Conservation (phyloP, 2,329 filamentous ascomycete species). For the Monosporascus sp. region DNA sequence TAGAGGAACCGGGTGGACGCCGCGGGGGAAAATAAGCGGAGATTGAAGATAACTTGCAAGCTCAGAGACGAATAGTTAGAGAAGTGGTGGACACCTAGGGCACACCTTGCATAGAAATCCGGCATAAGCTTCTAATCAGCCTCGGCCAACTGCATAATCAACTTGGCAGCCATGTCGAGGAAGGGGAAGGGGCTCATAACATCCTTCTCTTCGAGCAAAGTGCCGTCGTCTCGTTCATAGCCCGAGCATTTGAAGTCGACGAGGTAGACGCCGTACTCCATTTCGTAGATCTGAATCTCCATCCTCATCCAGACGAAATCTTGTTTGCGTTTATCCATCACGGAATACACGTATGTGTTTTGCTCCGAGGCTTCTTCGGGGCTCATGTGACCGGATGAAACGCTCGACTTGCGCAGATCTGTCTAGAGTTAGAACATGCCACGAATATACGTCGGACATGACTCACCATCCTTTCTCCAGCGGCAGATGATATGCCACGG, state of each 20-base stretch:
- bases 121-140: constrained; percentile 47
- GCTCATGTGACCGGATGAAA: constrained; percentile 21
- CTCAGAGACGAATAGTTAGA: background rate
- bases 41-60: background rate
- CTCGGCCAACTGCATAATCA: constrained; percentile 90
- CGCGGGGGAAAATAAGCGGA: background rate
- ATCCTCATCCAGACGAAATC: constrained; percentile 88
- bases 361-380: constrained; percentile 34
- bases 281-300: constrained; percentile 92
- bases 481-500: constrained; percentile 92
- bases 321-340: constrained; percentile 40
- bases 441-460: constrained; percentile 35
- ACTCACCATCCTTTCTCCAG: constrained; percentile 77
- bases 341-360: constrained; percentile 36
- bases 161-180: constrained; percentile 82
- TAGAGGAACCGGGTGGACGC: background rate
- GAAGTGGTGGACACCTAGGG: background rate
- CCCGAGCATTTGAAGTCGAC: constrained; percentile 99
- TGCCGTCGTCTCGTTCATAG: constrained; percentile 76
- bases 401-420: constrained; percentile 34
- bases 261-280: constrained; percentile 87
- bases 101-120: background rate
- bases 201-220: constrained; percentile 82
- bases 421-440: constrained; percentile 32
- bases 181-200: constrained; percentile 95